phyloP scores from a whole-genome alignment of 352 stramenopile species.

The Pythium phragmitis region DNA sequence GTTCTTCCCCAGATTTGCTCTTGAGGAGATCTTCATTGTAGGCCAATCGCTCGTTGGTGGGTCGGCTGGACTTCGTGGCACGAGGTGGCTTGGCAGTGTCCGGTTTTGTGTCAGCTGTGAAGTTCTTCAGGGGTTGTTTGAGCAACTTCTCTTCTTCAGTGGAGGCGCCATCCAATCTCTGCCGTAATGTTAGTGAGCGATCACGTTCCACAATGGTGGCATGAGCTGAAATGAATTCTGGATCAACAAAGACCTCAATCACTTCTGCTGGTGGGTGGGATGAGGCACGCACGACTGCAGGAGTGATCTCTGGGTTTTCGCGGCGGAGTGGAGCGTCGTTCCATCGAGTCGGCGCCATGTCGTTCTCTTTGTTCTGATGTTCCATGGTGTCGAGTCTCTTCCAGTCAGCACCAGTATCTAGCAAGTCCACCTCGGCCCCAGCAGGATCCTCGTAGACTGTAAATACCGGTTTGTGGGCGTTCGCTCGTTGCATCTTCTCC shows the following conservation, averaged over 20 bases:
- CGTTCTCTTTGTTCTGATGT: conserved; percentile 84
- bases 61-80: conserved; percentile 4
- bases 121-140: conserved; percentile 81
- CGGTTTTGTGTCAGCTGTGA: conserved; percentile 21
- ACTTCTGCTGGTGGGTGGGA: conserved; percentile 16
- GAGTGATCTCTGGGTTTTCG: background rate
- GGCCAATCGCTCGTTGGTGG: conserved; percentile 28
- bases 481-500: conserved; percentile 56
- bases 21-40: conserved; percentile 52
- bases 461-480: conserved; percentile 85
- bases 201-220: conserved; percentile 29
- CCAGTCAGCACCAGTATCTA: conserved; percentile 65
- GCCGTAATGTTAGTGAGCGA: conserved; percentile 64
- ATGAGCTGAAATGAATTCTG: conserved; percentile 42
- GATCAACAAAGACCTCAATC: conserved; percentile 80
- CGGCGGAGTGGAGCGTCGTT: conserved; percentile 29
- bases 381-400: conserved; percentile 57
- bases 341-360: conserved; percentile 50
- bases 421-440: conserved; percentile 49
- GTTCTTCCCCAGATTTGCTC: conserved; percentile 36
- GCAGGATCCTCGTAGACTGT: conserved; percentile 72
- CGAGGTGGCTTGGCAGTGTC: conserved; percentile 9
- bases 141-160: conserved; percentile 79
- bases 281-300: background rate
- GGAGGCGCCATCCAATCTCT: conserved; percentile 62